Percentiles rank a stretch among this genome's conserved stretches.
These are phyloP conservation scores for Rhizopus stolonifer DNA, from an alignment of 371 early-diverging fungal species.

Conservation along the genomic window DNA sequence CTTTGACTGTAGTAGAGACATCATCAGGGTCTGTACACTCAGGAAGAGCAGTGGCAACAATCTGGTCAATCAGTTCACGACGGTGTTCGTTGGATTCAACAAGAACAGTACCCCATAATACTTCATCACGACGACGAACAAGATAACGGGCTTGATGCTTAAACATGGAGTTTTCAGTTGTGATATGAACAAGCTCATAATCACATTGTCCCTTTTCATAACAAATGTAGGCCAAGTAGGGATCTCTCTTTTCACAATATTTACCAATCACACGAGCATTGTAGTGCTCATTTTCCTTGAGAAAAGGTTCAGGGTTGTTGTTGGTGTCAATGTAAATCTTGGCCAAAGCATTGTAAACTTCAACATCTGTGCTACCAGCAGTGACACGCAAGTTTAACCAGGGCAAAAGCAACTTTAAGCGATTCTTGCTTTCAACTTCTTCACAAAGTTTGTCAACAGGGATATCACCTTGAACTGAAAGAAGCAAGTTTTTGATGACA, in stretches of 20 bases:
- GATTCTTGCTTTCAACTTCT: conserved; percentile 94
- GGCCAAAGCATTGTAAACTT: conserved; percentile 94
- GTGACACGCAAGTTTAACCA: conserved; percentile 89
- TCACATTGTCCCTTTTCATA: conserved; percentile 96
- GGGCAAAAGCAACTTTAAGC: conserved; percentile 92
- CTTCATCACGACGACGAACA: conserved; percentile 83
- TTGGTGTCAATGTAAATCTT: conserved; percentile 99
- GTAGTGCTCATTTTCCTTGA: conserved; percentile 90
- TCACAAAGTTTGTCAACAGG: conserved; percentile 88
- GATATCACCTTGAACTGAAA: conserved; percentile 76
- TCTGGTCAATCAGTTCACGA: conserved; percentile 90
- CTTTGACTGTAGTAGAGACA: conserved; percentile 95
- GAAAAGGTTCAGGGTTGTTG: conserved; percentile 95
- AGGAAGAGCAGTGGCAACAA: conserved; percentile 86
- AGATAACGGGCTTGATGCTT: conserved; percentile 98
- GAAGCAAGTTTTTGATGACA: conserved; percentile 84
- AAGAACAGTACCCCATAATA: conserved; percentile 86
- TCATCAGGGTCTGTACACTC: conserved; percentile 96
- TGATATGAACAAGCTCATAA: conserved; percentile 87
- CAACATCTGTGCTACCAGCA: conserved; percentile 83
- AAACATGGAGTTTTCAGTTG: conserved; percentile 97
- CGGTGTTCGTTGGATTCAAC: conserved; percentile 78
- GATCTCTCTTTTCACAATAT: conserved; percentile 98
- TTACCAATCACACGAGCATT: conserved; percentile 90
- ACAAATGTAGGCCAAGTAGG: conserved; percentile 92